Percentiles rank a stretch among this genome's conserved stretches.
phyloP scores from a whole-genome alignment of 1,284 basidiomycete species.

The Chalciporus piperatoides region DNA sequence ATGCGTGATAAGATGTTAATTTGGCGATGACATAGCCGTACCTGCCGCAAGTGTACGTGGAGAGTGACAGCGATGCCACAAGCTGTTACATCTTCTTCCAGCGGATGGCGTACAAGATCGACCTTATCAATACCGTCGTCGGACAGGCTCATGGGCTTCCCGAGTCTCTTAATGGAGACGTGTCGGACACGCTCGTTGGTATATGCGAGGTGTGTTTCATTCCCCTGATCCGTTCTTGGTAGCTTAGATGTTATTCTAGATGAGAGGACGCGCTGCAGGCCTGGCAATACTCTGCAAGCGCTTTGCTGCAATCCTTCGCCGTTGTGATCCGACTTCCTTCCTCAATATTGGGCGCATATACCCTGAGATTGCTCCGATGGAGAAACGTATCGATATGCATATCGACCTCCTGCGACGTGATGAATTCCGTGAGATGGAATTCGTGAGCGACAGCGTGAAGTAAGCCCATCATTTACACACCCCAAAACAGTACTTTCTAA shows the following conservation, averaged over 20 bases:
- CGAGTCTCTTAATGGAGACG: conserved; percentile 73
- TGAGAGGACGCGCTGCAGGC: conserved; percentile 76
- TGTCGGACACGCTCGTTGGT: conserved; percentile 80
- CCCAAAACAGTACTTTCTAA: background rate
- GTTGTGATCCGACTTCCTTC: conserved; percentile 81
- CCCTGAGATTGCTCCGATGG: conserved; percentile 81
- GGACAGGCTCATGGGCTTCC: conserved; percentile 81
- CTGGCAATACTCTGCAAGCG: conserved; percentile 83
- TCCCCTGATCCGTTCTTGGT: background rate
- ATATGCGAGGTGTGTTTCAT: conserved; percentile 74
- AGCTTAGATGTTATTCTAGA: conserved; percentile 39
- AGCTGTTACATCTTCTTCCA: conserved; percentile 90
- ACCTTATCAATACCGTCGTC: conserved; percentile 78
- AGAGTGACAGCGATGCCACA: conserved; percentile 83
- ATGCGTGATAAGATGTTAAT: background rate
- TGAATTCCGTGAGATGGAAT: conserved; percentile 91
- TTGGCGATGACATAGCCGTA: conserved; percentile 57
- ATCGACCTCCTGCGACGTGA: conserved; percentile 80
- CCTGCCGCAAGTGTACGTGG: conserved; percentile 79
- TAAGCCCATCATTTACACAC: conserved; percentile 36
- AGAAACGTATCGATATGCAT: conserved; percentile 90
- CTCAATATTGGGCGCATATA: conserved; percentile 80
- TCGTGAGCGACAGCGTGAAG: conserved; percentile 85
- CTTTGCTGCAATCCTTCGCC: conserved; percentile 76
- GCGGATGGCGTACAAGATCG: conserved; percentile 78